These are phyloP conservation scores for Xylaria sp. DNA, from an alignment of 2,329 filamentous ascomycete genomes.

Conservation along the genomic window DNA sequence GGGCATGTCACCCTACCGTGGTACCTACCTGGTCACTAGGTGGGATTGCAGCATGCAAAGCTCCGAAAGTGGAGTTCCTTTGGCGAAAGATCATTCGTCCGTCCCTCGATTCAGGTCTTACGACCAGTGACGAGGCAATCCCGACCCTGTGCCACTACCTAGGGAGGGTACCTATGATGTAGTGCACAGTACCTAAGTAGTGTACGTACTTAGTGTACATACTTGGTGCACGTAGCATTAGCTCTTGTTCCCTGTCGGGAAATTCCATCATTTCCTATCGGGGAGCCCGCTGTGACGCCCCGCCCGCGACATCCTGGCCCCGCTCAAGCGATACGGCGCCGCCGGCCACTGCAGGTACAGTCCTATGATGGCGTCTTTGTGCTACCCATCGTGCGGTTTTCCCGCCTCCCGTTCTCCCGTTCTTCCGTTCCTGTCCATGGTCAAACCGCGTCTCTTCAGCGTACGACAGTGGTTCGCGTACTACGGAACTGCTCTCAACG, in stretches of 20 bases:
- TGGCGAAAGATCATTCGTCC: background rate
- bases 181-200: no score
- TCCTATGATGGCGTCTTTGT: background rate
- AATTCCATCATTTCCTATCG: slow-evolving; percentile 17
- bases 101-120: background rate
- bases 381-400: background rate
- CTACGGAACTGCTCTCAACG: background rate
- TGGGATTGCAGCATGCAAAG: background rate
- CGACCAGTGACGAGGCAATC: no score
- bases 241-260: slow-evolving; percentile 8
- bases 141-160: background rate
- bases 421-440: background rate
- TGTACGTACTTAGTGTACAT: no score
- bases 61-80: background rate
- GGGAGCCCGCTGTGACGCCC: slow-evolving; percentile 24
- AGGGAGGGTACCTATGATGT: no score
- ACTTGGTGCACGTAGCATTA: background rate
- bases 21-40: background rate
- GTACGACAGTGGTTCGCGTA: background rate
- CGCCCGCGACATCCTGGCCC: slow-evolving; percentile 9
- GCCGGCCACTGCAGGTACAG: slow-evolving; percentile 27
- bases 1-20: background rate
- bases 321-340: slow-evolving; percentile 17
- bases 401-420: background rate
- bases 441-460: background rate